Evolutionary conservation across 352 stramenopile species (phyloP).

Genomic region (Phytophthora pinifolia): DNA sequence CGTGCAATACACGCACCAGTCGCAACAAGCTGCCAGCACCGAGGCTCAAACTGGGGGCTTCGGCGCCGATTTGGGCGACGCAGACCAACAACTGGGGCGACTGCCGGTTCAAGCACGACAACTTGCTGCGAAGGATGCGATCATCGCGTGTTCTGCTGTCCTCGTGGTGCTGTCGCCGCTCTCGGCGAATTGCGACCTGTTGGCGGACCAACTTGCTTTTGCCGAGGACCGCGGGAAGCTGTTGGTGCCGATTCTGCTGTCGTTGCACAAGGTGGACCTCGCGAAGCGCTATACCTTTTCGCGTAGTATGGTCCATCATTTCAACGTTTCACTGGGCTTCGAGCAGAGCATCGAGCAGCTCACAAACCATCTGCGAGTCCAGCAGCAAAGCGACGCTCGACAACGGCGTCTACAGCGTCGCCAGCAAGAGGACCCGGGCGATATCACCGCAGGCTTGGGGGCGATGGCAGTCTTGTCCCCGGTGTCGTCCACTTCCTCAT

Average conservation of each 20-base stretch:
- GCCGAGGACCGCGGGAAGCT: constrained; percentile 78
- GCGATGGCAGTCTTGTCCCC: constrained; percentile 23
- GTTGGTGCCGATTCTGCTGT: constrained; percentile 73
- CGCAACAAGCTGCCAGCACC: constrained; percentile 18
- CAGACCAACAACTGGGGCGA: constrained; percentile 14
- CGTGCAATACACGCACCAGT: constrained; percentile 43
- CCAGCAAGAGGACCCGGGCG: constrained; percentile 21
- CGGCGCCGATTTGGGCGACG: constrained; percentile 10
- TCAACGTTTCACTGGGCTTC: constrained; percentile 78
- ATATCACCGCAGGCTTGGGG: constrained; percentile 16
- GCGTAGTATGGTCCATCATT: constrained; percentile 71
- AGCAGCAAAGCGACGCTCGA: constrained; percentile 32
- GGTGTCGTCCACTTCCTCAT: constrained; percentile 24
- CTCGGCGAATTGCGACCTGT: constrained; percentile 65
- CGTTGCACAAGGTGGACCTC: constrained; percentile 67
- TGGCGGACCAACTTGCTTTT: constrained; percentile 79
- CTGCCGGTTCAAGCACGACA: constrained; percentile 59
- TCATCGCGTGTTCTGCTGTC: constrained; percentile 66
- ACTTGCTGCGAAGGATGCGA: constrained; percentile 72
- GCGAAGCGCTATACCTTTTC: constrained; percentile 85
- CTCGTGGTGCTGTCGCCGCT: constrained; percentile 70
- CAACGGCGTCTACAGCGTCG: constrained; percentile 27
- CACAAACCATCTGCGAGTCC: constrained; percentile 38
- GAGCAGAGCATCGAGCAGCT: constrained; percentile 72
- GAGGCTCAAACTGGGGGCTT: constrained; percentile 16